A percentile compares a stretch with the other conserved stretches of the same genome.
These are phyloP conservation scores for Juncus effusus DNA, from an alignment of 176 grass and related monocot genomes.

Conservation along the genomic window DNA sequence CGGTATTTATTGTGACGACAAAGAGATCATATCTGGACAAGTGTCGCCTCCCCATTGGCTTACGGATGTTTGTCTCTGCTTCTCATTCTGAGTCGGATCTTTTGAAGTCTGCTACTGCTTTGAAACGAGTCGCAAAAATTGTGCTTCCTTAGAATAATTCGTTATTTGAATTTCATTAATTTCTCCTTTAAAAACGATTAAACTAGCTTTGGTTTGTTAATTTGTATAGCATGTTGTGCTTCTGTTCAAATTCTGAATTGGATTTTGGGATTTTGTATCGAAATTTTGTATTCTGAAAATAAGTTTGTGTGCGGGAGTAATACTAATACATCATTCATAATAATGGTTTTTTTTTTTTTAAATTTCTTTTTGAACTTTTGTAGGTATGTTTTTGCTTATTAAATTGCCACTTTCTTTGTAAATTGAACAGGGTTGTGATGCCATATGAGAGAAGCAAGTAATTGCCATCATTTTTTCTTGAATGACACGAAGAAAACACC, in stretches of 20 bases:
- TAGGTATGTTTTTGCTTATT: background rate
- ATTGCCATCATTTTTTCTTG: background rate
- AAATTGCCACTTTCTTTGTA: background rate
- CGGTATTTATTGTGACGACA: constrained; percentile 64
- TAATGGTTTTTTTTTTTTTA: background rate
- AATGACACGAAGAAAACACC: background rate
- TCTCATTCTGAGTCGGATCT: constrained; percentile 66
- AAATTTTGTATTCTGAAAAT: constrained; percentile 5
- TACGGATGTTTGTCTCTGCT: constrained; percentile 67
- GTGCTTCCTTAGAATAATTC: constrained; percentile 54
- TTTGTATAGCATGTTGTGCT: constrained; percentile 12
- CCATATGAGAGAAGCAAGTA: background rate
- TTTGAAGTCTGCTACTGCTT: constrained; percentile 41
- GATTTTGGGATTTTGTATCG: background rate
- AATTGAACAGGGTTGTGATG: background rate
- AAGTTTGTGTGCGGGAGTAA: background rate
- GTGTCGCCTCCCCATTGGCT: constrained; percentile 70
- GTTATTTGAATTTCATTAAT: background rate
- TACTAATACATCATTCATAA: background rate
- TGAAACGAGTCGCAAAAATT: constrained; percentile 59
- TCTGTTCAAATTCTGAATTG: constrained; percentile 12
- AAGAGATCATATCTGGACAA: constrained; percentile 76
- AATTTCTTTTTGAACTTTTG: background rate
- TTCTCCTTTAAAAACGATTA: background rate
- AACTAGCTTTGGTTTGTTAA: background rate